Conservation (phyloP, 805 yeast species). For the Ogataea wickerhamii region DNA sequence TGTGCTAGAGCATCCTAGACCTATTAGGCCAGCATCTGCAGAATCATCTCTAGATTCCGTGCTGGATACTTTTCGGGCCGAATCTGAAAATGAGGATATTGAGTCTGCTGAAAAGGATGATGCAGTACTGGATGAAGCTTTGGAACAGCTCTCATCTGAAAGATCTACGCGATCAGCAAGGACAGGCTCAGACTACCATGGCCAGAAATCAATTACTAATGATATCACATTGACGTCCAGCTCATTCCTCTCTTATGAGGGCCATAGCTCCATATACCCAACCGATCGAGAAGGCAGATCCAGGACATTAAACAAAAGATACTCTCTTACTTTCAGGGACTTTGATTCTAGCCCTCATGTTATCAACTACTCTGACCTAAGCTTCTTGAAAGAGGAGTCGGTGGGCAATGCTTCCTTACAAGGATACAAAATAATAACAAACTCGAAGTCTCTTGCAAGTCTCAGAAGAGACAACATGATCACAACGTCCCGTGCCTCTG, state of each 20-base stretch:
- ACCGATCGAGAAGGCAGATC: slow-evolving; percentile 16
- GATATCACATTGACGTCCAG: slow-evolving; percentile 19
- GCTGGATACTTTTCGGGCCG: slow-evolving; percentile 21
- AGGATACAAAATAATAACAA: slow-evolving; percentile 1
- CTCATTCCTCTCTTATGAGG: slow-evolving; percentile 39
- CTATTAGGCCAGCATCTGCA: slow-evolving; percentile 21
- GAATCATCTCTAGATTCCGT: slow-evolving; percentile 28
- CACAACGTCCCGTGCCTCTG: no score
- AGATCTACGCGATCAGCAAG: no score
- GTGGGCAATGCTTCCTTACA: background rate
- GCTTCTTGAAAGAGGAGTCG: slow-evolving; percentile 15
- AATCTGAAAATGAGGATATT: slow-evolving; percentile 9
- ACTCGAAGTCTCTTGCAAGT: slow-evolving; percentile 1
- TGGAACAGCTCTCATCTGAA: slow-evolving; percentile 3
- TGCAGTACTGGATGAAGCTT: slow-evolving; percentile 2
- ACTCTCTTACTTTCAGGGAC: slow-evolving; percentile 25
- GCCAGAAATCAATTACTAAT: slow-evolving; percentile 6
- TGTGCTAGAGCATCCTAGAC: slow-evolving; percentile 22
- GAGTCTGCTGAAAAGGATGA: slow-evolving; percentile 3
- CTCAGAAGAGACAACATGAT: background rate
- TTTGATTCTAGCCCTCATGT: slow-evolving; percentile 16
- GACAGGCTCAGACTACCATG: background rate
- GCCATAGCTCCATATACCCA: slow-evolving; percentile 54
- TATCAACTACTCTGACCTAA: slow-evolving; percentile 12
- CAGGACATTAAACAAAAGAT: slow-evolving; percentile 19